Evolutionary conservation across 352 stramenopile species (phyloP), one percentile per base, ranked within the genome.

Genomic region (Sclerospora graminicola): DNA sequence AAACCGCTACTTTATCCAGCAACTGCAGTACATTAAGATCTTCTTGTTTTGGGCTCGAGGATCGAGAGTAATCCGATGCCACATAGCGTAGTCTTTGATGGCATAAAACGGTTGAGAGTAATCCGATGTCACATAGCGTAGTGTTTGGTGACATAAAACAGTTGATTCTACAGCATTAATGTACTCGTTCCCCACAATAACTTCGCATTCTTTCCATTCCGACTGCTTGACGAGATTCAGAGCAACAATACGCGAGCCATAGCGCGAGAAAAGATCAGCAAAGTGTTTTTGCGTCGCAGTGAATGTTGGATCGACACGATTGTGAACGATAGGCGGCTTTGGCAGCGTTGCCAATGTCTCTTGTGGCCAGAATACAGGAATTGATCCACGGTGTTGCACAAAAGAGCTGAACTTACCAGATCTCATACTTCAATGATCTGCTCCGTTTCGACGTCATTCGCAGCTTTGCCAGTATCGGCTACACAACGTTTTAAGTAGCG

Each of bases 291-390:
- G 77, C 4, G 95, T 98, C 2, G 95, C 85, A 1, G 70, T 76
- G 56, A 98, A 99, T 9, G 92, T 96, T 2, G 95, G 92, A 66
- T 99, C 96, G 4, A 98, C 86, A 30, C 91, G 81, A 51, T 97
- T 97, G 18, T 98, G 66, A 16, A 92, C 83, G 31, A 99, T 99
- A 0, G 95, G 95, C 2, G 96, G 96, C 55, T 99, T 99, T 1
- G 96, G 96, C 34, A 98, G 84, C 5, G 95, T 98, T 4, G 98
- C 91, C 21, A 78, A 97, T 2, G 88, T 98, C 51, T 99, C 95
- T 64, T 99, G 97, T 0, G 92, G 97, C 97, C 97, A 99, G 59
- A 97, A 99, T 0, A 97, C 97, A n/a, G 97, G 97, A 61, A 99
- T 99, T 2, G 91, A 98, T 4, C 96, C 96, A 23, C n/a, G n/a